Conservation (phyloP, 2,329 filamentous ascomycete species). For the Ceratocystis harringtonii region DNA sequence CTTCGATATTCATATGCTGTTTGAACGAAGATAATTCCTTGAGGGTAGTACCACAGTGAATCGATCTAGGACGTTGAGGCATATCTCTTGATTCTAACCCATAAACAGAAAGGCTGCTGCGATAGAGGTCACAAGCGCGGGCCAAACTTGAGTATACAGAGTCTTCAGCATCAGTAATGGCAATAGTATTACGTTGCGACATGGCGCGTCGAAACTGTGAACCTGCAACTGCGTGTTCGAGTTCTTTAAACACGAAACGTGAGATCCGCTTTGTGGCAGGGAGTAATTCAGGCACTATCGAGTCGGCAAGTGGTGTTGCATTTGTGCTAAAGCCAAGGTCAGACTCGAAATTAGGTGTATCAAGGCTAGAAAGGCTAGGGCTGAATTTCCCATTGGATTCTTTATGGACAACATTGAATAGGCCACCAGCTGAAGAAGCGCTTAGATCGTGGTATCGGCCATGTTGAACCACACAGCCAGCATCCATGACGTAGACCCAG, state of each 20-base stretch:
- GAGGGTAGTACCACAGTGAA: neutral
- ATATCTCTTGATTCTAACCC: neutral
- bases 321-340: neutral
- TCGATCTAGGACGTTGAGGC: neutral
- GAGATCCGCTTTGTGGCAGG: neutral
- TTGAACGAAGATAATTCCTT: neutral
- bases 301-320: neutral
- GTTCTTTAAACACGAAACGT: constrained; percentile 5
- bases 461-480: constrained; percentile 48
- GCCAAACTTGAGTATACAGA: neutral
- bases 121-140: neutral
- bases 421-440: neutral
- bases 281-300: neutral
- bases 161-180: neutral
- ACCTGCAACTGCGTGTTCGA: neutral
- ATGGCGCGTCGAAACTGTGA: neutral
- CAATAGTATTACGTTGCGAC: neutral
- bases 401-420: neutral
- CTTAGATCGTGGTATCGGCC: neutral
- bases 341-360: neutral
- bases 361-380: neutral
- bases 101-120: neutral
- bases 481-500: constrained; percentile 65
- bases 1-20: neutral
- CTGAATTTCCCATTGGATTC: neutral